Evolutionary conservation across 2,329 filamentous ascomycete genomes (phyloP).

Genomic region (Penicillium corylophilum): DNA sequence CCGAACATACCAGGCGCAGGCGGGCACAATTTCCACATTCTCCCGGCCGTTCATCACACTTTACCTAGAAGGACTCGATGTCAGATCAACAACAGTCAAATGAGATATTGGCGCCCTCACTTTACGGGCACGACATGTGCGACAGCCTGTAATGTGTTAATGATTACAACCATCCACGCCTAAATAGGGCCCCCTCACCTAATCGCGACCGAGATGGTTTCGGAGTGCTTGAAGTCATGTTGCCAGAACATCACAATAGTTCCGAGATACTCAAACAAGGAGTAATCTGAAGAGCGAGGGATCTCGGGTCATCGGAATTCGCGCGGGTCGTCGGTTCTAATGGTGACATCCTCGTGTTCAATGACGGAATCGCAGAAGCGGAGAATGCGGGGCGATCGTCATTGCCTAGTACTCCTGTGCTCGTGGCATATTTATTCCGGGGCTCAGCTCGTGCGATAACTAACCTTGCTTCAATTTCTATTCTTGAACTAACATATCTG

Average conservation of each 20-base stretch:
- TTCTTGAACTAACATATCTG: too few relatives aligned
- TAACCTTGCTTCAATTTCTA: too few relatives aligned
- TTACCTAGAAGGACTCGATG: constrained; percentile 12
- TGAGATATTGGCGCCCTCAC: constrained; percentile 5
- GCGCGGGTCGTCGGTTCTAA: constrained; percentile 1
- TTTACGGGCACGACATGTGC: constrained; percentile 24
- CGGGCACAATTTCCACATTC: constrained; percentile 22
- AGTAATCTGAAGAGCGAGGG: not conserved
- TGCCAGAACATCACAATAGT: not conserved
- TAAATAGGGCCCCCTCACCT: constrained; percentile 5
- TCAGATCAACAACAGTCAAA: not conserved
- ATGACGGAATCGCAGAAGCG: constrained; percentile 19
- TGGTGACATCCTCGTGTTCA: constrained; percentile 11
- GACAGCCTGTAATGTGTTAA: constrained; percentile 14
- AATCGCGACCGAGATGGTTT: constrained; percentile 21
- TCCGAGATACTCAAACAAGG: not conserved
- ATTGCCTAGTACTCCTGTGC: not conserved
- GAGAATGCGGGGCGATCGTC: constrained; percentile 13
- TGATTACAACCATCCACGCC: not conserved
- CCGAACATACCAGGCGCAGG: constrained; percentile 19
- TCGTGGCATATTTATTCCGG: not conserved
- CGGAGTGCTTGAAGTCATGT: not conserved
- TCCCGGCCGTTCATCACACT: constrained; percentile 21
- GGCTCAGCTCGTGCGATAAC: not conserved
- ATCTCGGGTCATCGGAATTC: constrained; percentile 11